Evolutionary conservation across 1,284 basidiomycete genomes (phyloP).

Genomic region (Ganoderma sp.): DNA sequence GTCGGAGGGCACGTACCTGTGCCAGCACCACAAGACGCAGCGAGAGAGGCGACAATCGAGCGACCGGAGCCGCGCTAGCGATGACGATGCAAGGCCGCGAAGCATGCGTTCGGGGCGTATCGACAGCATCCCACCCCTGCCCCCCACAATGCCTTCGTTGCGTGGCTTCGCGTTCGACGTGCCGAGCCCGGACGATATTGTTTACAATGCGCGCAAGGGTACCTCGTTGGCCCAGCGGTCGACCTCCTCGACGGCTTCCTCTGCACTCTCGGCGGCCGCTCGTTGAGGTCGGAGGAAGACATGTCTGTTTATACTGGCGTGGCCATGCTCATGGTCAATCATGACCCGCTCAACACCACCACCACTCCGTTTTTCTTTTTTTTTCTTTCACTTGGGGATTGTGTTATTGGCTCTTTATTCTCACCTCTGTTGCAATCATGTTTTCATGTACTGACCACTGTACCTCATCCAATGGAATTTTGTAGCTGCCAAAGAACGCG

Average conservation of each 20-base stretch:
- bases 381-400: constrained; percentile 37
- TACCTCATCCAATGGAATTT: constrained; percentile 48
- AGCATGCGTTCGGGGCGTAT: background rate
- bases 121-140: constrained; percentile 7
- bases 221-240: constrained; percentile 60
- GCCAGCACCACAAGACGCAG: constrained; percentile 25
- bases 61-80: constrained; percentile 17
- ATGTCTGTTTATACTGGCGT: constrained; percentile 16
- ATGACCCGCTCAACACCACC: background rate
- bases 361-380: constrained; percentile 18
- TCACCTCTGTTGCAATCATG: constrained; percentile 2
- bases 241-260: constrained; percentile 37
- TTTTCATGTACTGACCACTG: constrained; percentile 42
- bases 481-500: constrained; percentile 77
- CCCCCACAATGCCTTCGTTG: constrained; percentile 38
- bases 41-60: constrained; percentile 22
- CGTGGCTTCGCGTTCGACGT: constrained; percentile 71
- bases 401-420: constrained; percentile 44
- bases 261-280: constrained; percentile 26
- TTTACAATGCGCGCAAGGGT: constrained; percentile 79
- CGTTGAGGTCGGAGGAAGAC: constrained; percentile 25
- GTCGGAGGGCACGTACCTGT: constrained; percentile 29
- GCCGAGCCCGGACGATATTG: constrained; percentile 88
- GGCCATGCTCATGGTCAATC: background rate
- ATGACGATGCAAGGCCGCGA: constrained; percentile 14